Evolutionary conservation across 78 protist species (phyloP).

Genomic region (Planoprotostelium fungivorum): DNA sequence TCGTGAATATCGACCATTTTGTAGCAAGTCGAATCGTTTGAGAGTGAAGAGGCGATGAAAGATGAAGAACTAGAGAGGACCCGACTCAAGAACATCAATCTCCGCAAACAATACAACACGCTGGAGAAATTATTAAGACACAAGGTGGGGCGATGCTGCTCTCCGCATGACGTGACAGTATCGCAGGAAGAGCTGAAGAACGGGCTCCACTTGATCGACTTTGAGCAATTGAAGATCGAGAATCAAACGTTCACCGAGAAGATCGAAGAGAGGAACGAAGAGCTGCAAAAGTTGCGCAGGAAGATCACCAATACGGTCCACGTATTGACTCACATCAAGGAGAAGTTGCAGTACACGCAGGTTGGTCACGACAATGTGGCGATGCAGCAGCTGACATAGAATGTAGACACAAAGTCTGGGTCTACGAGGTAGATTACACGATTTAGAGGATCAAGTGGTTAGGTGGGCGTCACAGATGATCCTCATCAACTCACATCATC

Average conservation of each 20-base stretch:
- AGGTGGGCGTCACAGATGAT: constrained; percentile 1
- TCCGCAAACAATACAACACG: constrained; percentile 5
- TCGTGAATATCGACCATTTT: neutral
- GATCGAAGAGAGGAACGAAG: constrained; percentile 85
- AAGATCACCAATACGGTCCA: constrained; percentile 30
- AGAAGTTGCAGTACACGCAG: constrained; percentile 72
- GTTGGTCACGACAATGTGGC: neutral
- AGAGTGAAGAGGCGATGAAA: constrained; percentile 1
- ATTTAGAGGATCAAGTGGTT: constrained; percentile 6
- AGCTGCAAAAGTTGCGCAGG: neutral
- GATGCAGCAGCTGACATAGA: neutral
- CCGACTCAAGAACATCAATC: constrained; percentile 43
- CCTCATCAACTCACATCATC: constrained; percentile 8
- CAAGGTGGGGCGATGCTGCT: no score
- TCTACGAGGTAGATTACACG: neutral
- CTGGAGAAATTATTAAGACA: neutral
- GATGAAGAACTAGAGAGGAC: constrained; percentile 19
- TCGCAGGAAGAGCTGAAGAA: constrained; percentile 14
- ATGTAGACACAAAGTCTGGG: neutral
- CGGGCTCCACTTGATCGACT: constrained; percentile 78
- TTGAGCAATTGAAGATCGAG: constrained; percentile 89
- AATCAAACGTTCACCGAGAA: constrained; percentile 82
- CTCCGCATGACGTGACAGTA: constrained; percentile 5
- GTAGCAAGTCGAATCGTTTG: constrained; percentile 2
- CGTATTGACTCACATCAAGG: constrained; percentile 75